phyloP scores from a whole-genome alignment of 2,329 filamentous ascomycete genomes.

The Tothia fuscella region DNA sequence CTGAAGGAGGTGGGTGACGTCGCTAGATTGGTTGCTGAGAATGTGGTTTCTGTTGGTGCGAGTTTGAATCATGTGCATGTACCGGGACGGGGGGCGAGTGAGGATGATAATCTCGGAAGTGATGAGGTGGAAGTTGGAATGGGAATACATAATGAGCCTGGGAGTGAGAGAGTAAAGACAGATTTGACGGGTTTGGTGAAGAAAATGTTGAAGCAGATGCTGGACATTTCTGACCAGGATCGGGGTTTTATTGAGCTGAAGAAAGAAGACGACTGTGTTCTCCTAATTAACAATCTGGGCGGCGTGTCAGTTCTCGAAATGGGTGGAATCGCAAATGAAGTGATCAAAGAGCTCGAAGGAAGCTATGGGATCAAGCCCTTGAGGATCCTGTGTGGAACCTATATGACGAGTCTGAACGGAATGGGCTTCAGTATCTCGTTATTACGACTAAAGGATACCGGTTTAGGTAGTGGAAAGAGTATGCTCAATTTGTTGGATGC shows the following conservation, averaged over 20 bases:
- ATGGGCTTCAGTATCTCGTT: conserved; percentile 60
- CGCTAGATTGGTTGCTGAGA: conserved; percentile 58
- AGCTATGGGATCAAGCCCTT: conserved; percentile 49
- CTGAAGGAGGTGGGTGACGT: conserved; percentile 62
- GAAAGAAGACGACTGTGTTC: conserved; percentile 48
- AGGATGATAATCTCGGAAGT: conserved; percentile 45
- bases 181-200: conserved; percentile 34
- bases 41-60: conserved; percentile 74
- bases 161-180: conserved; percentile 28
- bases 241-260: conserved; percentile 56
- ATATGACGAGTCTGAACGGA: conserved; percentile 61
- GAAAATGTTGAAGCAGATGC: conserved; percentile 53
- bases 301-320: conserved; percentile 62
- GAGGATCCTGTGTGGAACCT: conserved; percentile 52
- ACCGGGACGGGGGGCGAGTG: conserved; percentile 54
- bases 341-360: conserved; percentile 46
- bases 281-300: conserved; percentile 66
- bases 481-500: conserved; percentile 59
- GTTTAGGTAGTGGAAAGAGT: conserved; percentile 42
- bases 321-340: conserved; percentile 58
- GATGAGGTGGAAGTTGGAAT: conserved; percentile 57
- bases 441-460: conserved; percentile 50
- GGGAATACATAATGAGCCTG: conserved; percentile 35
- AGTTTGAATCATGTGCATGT: conserved; percentile 89
- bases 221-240: conserved; percentile 52